These are phyloP conservation scores for Cadophora gregata DNA, from an alignment of 2,329 filamentous ascomycete species.

Conservation along the genomic window DNA sequence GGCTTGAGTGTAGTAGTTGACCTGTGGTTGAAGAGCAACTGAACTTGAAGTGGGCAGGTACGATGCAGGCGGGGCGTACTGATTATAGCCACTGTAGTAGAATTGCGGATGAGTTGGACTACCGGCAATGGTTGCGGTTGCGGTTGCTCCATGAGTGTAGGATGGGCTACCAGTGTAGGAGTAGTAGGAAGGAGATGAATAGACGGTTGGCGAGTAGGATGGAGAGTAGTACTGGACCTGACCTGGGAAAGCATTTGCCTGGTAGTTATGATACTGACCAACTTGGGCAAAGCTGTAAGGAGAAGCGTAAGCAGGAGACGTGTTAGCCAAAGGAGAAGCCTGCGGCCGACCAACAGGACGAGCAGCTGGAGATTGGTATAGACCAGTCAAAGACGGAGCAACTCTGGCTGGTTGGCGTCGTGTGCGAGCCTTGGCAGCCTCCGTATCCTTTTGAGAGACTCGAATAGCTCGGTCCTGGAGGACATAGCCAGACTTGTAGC, in stretches of 20 bases:
- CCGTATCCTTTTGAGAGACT: constrained; percentile 43
- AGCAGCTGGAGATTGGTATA: constrained; percentile 31
- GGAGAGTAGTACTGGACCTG: constrained; percentile 34
- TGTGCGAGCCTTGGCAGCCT: constrained; percentile 28
- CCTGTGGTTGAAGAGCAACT: constrained; percentile 10
- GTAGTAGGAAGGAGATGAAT: constrained; percentile 28
- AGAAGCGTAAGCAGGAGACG: constrained; percentile 31
- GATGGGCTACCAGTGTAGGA: constrained; percentile 27
- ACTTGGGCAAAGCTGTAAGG: constrained; percentile 26
- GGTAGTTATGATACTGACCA: constrained; percentile 24
- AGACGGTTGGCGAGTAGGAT: constrained; percentile 22
- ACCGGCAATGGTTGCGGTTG: constrained; percentile 20
- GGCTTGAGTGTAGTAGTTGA: constrained; percentile 18
- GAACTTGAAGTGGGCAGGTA: constrained; percentile 19
- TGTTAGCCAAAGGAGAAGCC: constrained; percentile 26
- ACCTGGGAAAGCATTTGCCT: constrained; percentile 28
- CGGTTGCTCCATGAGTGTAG: constrained; percentile 23
- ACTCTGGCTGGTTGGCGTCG: constrained; percentile 18
- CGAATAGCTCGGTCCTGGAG: constrained; percentile 39
- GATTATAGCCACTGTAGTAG: constrained; percentile 24
- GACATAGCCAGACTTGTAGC: constrained; percentile 34
- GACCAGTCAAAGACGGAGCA: constrained; percentile 17
- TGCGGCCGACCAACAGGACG: constrained; percentile 21
- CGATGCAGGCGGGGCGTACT: constrained; percentile 24
- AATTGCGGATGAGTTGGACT: constrained; percentile 29